Evolutionary conservation across 768 basidiomycete genomes (phyloP), one percentile per base, ranked within the genome.

Genomic region (Collybiopsis confluens): DNA sequence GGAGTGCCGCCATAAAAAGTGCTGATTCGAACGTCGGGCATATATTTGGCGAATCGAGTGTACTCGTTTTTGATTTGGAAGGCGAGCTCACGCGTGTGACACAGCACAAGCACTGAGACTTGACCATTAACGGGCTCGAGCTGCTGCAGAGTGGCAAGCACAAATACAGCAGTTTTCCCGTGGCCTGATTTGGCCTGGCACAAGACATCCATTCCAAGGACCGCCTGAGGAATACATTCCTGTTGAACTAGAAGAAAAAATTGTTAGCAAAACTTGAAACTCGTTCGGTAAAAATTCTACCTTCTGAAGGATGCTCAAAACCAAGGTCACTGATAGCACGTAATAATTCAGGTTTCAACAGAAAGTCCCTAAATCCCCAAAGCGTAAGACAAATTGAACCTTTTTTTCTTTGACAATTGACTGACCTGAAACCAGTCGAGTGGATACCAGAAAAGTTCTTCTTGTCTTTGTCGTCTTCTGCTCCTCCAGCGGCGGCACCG

Each of bases 1-100:
- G 92, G 88, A 28, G 92, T 97, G 57, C 97, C 97, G 58, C 97
- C 97, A 69, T 93, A 99, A 77, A 98, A 98, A 55, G 97, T 98
- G 73, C 85, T 85, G 65, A 98, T 94, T 59, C 95, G 90, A 63
- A 98, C 93, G 62, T 95, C 92, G 33, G 97, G 95, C 96, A 98
- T 98, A 77, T 98, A 99, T 81, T 98, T 98, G 63, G 92, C 91
- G 73, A 99, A 99, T 50, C 97, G 93, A 52, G 89, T 85, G 77
- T 98, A 99, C 75, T 99, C 97, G 75, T 99, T 99, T 81, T 96
- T 94, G 74, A 99, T 99, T 77, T 99, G 97, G 78, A 93, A 99
- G 48, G 97, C 97, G 56, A 99, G 81, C 78, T 99, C 97, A 63
- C 97, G 92, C 26, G 97, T 99, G 77, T 99, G 97, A 74, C 97